Evolutionary conservation across 2,329 filamentous ascomycete species (phyloP), one percentile per base, ranked within the genome.

Genomic region (Arthrinium phaeospermum): DNA sequence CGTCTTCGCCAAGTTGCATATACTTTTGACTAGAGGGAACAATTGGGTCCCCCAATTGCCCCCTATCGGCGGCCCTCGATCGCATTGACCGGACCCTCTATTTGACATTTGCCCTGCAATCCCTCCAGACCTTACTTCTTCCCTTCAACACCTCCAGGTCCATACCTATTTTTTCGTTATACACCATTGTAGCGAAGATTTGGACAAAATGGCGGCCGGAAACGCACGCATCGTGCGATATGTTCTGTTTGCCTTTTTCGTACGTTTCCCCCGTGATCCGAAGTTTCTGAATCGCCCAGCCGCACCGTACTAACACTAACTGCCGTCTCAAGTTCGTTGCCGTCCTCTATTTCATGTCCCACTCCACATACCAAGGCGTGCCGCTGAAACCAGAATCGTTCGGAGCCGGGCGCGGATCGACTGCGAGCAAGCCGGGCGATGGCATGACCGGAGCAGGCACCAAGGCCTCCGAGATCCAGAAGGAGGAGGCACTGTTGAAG

Each of bases 221-320:
- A 91, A 90, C 77, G 90, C 92, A 83, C 91, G 93, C 84, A 94
- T 94, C 79, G 85, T 91, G 87, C 90, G 91, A 87, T 92, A 91
- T 83, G 88, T 98, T 81, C 88, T 96, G 80, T 91, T 97, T 80
- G 93, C 94, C 73, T 89, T 95, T 80, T 92, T 97, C 80, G 95
- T 97, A 89, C 80, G 92, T 70, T 73, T 47, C 67, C 64, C 16
- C 16, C 70, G 27, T 72, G 61, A 41, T 16, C n/a, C 51, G 16
- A 47, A 14, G 19, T 71, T 41, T 4, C 67, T 49, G 47, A 22
- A 27, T 51, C 41, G 67, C 19, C 37, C 22, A 41, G 37, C 27
- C 51, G 16, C 27, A 61, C 37, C 37, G n/a, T 27, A 44, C 49
- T 67, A 24, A 27, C 41, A 69, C 78, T 78, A 69, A 79, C 75